Conservation (phyloP, 768 basidiomycete genomes). For the Lentinula sp. region DNA sequence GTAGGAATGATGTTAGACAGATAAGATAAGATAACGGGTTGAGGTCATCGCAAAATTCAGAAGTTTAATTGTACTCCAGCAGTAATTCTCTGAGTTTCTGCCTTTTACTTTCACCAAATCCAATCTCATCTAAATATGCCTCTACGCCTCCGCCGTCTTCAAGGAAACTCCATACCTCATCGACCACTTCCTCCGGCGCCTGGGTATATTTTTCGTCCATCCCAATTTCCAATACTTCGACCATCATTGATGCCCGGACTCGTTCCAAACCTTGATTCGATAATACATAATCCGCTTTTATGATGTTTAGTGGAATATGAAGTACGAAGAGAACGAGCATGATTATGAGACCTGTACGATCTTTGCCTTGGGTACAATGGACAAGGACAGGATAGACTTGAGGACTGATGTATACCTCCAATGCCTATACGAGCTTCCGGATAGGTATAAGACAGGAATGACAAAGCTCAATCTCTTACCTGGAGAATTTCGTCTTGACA, state of each 20-base stretch:
- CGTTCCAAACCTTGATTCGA: constrained; percentile 14
- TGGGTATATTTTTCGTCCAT: constrained; percentile 12
- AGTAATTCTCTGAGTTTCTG: constrained; percentile 8
- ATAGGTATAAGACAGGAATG: not conserved
- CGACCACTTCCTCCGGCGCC: constrained; percentile 11
- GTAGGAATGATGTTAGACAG: not conserved
- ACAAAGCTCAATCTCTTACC: not conserved
- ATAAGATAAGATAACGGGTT: not conserved
- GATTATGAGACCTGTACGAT: constrained; percentile 13
- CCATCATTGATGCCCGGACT: constrained; percentile 12
- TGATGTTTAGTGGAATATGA: constrained; percentile 7
- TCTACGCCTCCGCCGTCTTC: constrained; percentile 13
- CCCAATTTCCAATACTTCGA: constrained; percentile 15
- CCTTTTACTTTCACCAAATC: constrained; percentile 11
- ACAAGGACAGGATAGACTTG: constrained; percentile 12
- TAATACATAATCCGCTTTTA: constrained; percentile 13
- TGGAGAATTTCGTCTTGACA: constrained; percentile 12
- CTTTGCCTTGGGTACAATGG: constrained; percentile 17
- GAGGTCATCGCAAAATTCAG: not conserved
- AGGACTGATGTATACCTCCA: constrained; percentile 11
- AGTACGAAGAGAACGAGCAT: constrained; percentile 14
- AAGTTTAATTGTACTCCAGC: not conserved
- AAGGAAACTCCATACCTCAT: constrained; percentile 13
- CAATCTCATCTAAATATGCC: constrained; percentile 12
- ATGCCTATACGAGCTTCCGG: not conserved